Conservation (phyloP, 306 rosid species). For the Ormosia emarginata region DNA sequence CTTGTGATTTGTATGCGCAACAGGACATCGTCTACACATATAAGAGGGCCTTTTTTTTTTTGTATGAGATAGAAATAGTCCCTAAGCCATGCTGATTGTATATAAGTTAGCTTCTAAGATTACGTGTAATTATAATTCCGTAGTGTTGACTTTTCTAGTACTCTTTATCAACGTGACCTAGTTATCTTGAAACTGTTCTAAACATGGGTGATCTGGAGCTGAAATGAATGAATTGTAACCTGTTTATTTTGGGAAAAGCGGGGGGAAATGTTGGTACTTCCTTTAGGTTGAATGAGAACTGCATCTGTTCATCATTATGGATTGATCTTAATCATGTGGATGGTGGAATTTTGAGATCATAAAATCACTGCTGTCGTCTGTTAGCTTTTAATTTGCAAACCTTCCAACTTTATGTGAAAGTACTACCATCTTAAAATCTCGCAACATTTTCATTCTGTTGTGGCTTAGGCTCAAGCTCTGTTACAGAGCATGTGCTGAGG, state of each 20-base stretch:
- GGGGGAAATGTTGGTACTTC: background rate
- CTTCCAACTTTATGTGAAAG: background rate
- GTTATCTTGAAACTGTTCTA: background rate
- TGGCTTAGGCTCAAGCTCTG: background rate
- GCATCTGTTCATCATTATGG: background rate
- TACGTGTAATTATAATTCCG: background rate
- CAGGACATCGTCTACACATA: background rate
- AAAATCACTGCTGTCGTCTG: background rate
- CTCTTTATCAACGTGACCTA: background rate
- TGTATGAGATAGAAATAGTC: conserved; percentile 1
- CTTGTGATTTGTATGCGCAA: background rate
- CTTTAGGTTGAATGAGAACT: background rate
- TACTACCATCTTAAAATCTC: background rate
- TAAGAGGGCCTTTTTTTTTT: background rate
- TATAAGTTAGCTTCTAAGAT: conserved; percentile 2
- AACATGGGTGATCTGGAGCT: background rate
- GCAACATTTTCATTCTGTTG: background rate
- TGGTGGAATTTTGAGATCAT: background rate
- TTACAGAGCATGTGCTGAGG: background rate
- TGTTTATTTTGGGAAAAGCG: background rate
- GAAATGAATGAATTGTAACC: background rate
- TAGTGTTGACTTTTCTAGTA: background rate
- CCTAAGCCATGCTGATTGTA: background rate
- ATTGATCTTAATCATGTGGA: background rate
- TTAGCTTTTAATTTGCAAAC: background rate